Conservation (phyloP, 2,329 filamentous ascomycete genomes). For the Trichoderma sp. region DNA sequence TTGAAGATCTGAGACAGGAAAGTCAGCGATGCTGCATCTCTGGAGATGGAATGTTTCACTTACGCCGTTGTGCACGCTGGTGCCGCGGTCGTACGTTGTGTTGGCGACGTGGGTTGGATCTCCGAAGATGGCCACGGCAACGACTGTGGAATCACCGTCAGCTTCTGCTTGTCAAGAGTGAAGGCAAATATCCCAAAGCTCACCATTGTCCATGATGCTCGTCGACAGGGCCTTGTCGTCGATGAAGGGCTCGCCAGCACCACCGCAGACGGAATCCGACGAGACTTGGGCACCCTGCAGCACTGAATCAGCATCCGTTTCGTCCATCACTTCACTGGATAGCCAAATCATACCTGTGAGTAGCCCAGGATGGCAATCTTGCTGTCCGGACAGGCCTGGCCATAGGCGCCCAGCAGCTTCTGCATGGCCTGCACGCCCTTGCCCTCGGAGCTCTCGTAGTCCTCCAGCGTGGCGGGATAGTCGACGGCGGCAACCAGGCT, state of each 20-base stretch:
- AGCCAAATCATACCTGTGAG: slow-evolving; percentile 42
- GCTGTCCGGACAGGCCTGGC: slow-evolving; percentile 40
- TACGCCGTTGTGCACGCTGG: slow-evolving; percentile 43
- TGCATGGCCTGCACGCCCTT: slow-evolving; percentile 39
- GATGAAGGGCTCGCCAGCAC: slow-evolving; percentile 35
- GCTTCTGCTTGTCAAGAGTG: neutral
- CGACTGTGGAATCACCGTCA: slow-evolving; percentile 35
- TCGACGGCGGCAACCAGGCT: slow-evolving; percentile 40
- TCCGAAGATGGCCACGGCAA: slow-evolving; percentile 45
- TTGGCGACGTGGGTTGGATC: slow-evolving; percentile 45
- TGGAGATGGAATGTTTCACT: slow-evolving; percentile 25
- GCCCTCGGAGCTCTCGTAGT: slow-evolving; percentile 41
- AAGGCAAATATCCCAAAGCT: slow-evolving; percentile 23
- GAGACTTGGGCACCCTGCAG: slow-evolving; percentile 43
- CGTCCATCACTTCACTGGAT: too few relatives aligned
- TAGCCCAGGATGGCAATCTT: slow-evolving; percentile 47
- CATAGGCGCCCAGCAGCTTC: slow-evolving; percentile 37
- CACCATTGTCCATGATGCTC: slow-evolving; percentile 40
- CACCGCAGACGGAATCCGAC: slow-evolving; percentile 43
- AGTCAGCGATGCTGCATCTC: neutral
- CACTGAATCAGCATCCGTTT: neutral
- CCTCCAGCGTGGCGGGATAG: slow-evolving; percentile 42
- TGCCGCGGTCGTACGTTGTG: slow-evolving; percentile 41
- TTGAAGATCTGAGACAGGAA: slow-evolving; percentile 33
- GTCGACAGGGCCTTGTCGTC: slow-evolving; percentile 31